Percentiles rank a stretch among this genome's conserved stretches.
Conservation (phyloP, 306 rosid species). For the Rosa rugosa region DNA sequence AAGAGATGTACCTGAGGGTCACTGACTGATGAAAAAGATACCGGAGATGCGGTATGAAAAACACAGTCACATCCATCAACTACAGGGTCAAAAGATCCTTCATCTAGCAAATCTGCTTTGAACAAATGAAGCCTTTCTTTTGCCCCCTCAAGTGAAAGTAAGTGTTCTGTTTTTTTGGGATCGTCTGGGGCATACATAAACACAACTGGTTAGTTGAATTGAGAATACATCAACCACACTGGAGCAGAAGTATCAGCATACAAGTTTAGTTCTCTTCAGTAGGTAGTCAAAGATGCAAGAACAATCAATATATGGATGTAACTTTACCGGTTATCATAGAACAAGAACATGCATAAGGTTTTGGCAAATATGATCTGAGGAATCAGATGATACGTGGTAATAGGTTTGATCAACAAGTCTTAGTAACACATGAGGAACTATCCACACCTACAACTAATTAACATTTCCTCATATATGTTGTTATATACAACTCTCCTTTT, state of each 20-base stretch:
- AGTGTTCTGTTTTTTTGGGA: constrained; percentile 39
- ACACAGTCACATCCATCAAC: constrained; percentile 49
- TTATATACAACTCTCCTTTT: no score
- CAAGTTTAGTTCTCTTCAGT: not conserved
- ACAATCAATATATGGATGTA: not conserved
- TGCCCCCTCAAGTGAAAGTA: constrained; percentile 48
- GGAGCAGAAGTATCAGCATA: not conserved
- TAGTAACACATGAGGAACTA: no score
- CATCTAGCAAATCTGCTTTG: constrained; percentile 46
- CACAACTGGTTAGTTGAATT: not conserved
- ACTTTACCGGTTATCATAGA: not conserved
- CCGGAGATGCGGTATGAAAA: constrained; percentile 58
- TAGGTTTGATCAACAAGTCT: not conserved
- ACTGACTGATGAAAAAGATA: not conserved
- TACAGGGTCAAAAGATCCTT: constrained; percentile 47
- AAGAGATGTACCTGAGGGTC: constrained; percentile 48
- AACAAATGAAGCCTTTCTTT: constrained; percentile 21
- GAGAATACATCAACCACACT: not conserved
- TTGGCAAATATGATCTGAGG: not conserved
- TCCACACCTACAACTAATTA: no score
- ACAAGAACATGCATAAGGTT: not conserved
- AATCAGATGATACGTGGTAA: not conserved
- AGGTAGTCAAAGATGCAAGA: no score
- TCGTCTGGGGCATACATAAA: constrained; percentile 28
- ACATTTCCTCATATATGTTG: not conserved